These are phyloP conservation scores for Entomortierella beljakovae DNA, from an alignment of 192 early-diverging fungal species.

Conservation along the genomic window DNA sequence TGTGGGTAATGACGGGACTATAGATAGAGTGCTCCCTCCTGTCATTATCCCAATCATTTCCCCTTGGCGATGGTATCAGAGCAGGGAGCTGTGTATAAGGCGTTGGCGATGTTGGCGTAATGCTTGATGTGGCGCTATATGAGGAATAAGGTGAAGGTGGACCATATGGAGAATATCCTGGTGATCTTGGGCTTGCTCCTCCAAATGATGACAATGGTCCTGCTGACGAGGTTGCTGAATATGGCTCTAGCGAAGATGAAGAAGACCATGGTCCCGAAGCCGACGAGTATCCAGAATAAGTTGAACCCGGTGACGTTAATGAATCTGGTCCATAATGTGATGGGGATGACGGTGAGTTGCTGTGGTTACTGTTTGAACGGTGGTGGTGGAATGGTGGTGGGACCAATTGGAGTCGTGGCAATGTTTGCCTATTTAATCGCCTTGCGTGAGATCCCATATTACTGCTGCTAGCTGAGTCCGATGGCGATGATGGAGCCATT, in stretches of 20 bases:
- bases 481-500: neutral
- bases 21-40: neutral
- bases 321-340: slow-evolving; percentile 68
- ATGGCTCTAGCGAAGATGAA: slow-evolving; percentile 20
- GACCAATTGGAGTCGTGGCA: slow-evolving; percentile 25
- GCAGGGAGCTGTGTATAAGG: neutral
- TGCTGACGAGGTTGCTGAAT: slow-evolving; percentile 50
- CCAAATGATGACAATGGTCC: slow-evolving; percentile 64
- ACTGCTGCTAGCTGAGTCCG: neutral
- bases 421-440: slow-evolving; percentile 28
- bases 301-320: slow-evolving; percentile 60
- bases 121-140: neutral
- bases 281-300: slow-evolving; percentile 31
- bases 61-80: neutral
- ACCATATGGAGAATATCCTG: slow-evolving; percentile 32
- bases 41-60: neutral
- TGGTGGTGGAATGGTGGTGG: slow-evolving; percentile 38
- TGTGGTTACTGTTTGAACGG: slow-evolving; percentile 6
- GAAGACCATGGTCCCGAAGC: slow-evolving; percentile 43
- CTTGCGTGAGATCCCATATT: slow-evolving; percentile 26
- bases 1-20: too few species aligned
- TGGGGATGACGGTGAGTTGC: slow-evolving; percentile 17
- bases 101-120: neutral
- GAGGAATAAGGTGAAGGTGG: slow-evolving; percentile 5
- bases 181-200: slow-evolving; percentile 16